phyloP scores from a whole-genome alignment of 2,329 filamentous ascomycete species.

The Verticillium tricorpus region DNA sequence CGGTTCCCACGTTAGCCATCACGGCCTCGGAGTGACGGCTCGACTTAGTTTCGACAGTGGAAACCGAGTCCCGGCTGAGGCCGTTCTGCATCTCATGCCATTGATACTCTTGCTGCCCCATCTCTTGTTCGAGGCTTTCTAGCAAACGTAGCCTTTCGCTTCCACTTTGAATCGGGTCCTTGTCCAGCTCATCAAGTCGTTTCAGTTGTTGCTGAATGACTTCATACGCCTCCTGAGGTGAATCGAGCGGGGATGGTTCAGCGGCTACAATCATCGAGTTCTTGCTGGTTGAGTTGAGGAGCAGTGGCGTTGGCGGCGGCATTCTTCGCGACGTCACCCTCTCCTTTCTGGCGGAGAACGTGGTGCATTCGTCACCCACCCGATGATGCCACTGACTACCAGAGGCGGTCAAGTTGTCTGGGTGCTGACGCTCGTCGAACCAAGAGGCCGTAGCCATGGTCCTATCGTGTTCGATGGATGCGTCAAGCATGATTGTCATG shows the following conservation, averaged over 20 bases:
- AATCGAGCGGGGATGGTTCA: slow-evolving; percentile 49
- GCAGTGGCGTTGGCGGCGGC: slow-evolving; percentile 52
- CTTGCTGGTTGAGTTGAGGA: slow-evolving; percentile 38
- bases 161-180: slow-evolving; percentile 30
- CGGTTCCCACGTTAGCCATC: not conserved
- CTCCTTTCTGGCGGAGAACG: slow-evolving; percentile 51
- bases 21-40: slow-evolving; percentile 24
- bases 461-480: slow-evolving; percentile 17
- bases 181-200: slow-evolving; percentile 38
- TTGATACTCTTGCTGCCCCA: slow-evolving; percentile 54
- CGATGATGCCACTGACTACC: slow-evolving; percentile 46
- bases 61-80: slow-evolving; percentile 46
- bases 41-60: slow-evolving; percentile 34
- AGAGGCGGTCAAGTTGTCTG: slow-evolving; percentile 15
- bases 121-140: slow-evolving; percentile 56
- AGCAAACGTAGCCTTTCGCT: slow-evolving; percentile 44
- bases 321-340: slow-evolving; percentile 43
- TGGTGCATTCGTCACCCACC: slow-evolving; percentile 53
- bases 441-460: slow-evolving; percentile 11
- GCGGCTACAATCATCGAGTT: slow-evolving; percentile 39
- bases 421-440: slow-evolving; percentile 16
- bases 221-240: slow-evolving; percentile 42
- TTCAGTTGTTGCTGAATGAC: slow-evolving; percentile 48
- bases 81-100: slow-evolving; percentile 56
- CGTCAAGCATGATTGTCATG: slow-evolving; percentile 41